Evolutionary conservation across 306 rosid genomes (phyloP), one percentile per base, ranked within the genome.

Genomic region (Glycine tomentella): DNA sequence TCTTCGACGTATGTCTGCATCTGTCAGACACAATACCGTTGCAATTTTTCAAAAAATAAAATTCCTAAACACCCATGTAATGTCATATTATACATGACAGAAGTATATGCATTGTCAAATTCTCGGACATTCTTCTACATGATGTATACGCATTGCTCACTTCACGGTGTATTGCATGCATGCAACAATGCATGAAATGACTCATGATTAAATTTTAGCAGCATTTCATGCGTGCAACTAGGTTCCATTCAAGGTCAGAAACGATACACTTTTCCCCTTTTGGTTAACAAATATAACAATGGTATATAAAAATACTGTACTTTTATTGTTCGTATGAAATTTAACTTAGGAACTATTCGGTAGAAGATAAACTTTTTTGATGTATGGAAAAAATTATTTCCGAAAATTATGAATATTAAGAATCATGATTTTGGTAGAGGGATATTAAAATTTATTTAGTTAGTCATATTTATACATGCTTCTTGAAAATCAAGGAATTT

Each of bases 1-100:
- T 52, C 34, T 77, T 49, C n/a, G 83, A 3, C n/a, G n/a, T 3
- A 83, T 46, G 86, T 49, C 58, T 25, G 42, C 59, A 69, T 56
- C 36, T 57, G 70, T 79, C 69, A 55, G 31, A 25, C 15, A n/a
- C n/a, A 69, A 44, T 69, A 5, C 4, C 44, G 1, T 6, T 34
- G 40, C 40, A 36, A 36, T 36, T 36, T 36, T 36, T 36, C 40
- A 36, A 55, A 11, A 49, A 20, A 74, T 48, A 36, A 66, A 72
- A 83, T 20, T 65, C 67, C 33, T 45, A 78, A 48, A 53, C 16
- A 34, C 38, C 31, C 31, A 25, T 74, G 33, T 7, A 51, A 13
- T 50, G 48, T 63, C 66, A 61, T 31, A 56, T 33, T 6, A 38
- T 31, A 38, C 53, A 72, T 49, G 45, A 72, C 15, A 46, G 17